Conservation (phyloP, 768 basidiomycete genomes). For the Boletus rufocinnamomeus region DNA sequence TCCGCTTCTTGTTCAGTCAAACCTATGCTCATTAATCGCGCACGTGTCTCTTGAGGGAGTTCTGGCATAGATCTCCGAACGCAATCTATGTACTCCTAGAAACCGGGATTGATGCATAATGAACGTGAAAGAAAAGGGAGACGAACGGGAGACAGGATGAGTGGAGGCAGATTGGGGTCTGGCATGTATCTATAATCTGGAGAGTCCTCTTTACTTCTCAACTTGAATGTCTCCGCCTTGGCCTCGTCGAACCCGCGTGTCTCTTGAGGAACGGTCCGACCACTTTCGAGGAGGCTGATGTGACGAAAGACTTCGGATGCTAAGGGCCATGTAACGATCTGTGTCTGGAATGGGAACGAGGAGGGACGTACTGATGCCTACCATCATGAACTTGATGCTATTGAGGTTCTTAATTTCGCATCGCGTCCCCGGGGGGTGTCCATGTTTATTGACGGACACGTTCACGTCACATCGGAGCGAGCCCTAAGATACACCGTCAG, state of each 20-base stretch:
- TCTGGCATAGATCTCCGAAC: conserved; percentile 66
- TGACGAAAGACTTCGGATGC: conserved; percentile 85
- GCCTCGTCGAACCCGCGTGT: conserved; percentile 90
- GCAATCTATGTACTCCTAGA: conserved; percentile 61
- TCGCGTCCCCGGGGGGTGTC: conserved; percentile 69
- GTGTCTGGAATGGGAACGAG: neutral
- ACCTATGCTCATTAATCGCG: conserved; percentile 55
- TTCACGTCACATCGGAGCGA: conserved; percentile 96
- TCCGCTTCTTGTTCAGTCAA: conserved; percentile 69
- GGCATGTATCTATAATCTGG: conserved; percentile 99
- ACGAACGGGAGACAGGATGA: conserved; percentile 56
- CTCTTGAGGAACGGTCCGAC: conserved; percentile 66
- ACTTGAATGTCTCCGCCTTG: conserved; percentile 73
- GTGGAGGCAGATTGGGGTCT: conserved; percentile 85
- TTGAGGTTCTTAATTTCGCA: conserved; percentile 98
- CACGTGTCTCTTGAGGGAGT: conserved; percentile 65
- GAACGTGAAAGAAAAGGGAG: conserved; percentile 4
- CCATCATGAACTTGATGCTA: conserved; percentile 79
- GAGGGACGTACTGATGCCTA: conserved; percentile 71
- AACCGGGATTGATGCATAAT: neutral
- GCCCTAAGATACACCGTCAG: conserved; percentile 53
- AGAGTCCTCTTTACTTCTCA: conserved; percentile 90
- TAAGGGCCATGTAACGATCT: conserved; percentile 34
- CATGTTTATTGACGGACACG: conserved; percentile 78
- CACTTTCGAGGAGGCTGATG: conserved; percentile 50